phyloP scores from a whole-genome alignment of 192 early-diverging fungal species.

The Entophlyctis luteolus region DNA sequence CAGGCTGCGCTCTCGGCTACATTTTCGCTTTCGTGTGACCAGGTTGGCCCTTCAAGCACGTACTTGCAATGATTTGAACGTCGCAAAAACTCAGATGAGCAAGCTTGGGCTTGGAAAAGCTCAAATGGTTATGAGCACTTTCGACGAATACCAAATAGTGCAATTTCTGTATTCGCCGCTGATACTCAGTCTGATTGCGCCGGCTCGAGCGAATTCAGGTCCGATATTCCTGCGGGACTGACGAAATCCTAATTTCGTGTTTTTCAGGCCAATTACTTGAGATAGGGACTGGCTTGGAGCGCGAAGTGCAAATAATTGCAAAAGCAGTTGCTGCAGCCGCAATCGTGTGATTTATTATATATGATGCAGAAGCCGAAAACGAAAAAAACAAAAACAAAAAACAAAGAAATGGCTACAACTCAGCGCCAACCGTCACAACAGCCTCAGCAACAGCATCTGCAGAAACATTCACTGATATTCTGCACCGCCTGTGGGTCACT shows the following conservation, averaged over 20 bases:
- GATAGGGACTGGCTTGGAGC: constrained; percentile 17
- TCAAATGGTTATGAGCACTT: constrained; percentile 19
- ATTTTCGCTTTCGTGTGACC: constrained; percentile 24
- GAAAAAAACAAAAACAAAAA: background rate
- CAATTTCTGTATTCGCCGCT: constrained; percentile 21
- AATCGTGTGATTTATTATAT: no score
- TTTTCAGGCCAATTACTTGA: constrained; percentile 18
- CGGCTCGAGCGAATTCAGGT: constrained; percentile 22
- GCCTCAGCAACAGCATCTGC: background rate
- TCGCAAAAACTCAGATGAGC: constrained; percentile 3
- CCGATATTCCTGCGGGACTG: no score
- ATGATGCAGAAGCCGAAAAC: no score
- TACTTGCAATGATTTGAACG: no score
- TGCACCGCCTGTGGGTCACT: constrained; percentile 87
- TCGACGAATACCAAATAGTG: constrained; percentile 30
- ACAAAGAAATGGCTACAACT: background rate
- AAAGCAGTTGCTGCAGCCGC: background rate
- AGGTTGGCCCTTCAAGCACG: no score
- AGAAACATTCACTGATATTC: constrained; percentile 67
- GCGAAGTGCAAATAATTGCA: background rate
- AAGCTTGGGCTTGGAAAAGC: constrained; percentile 27
- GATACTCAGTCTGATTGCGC: constrained; percentile 22
- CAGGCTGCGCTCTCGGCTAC: constrained; percentile 25
- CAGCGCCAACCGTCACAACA: background rate
- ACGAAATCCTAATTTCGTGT: no score